Evolutionary conservation across 192 early-diverging fungal genomes (phyloP).

Genomic region (Backusella circina): DNA sequence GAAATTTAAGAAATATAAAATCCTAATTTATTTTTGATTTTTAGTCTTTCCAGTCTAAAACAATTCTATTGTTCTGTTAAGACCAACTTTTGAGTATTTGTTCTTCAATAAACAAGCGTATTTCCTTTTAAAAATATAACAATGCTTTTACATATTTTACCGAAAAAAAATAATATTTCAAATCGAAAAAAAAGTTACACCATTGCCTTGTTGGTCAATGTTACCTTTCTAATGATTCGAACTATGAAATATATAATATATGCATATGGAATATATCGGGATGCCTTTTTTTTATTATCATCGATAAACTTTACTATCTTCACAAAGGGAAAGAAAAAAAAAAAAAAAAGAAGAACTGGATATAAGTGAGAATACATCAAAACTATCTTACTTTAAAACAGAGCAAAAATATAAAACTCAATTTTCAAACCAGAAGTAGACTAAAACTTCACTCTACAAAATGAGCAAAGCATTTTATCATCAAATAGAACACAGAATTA

Average conservation of each 20-base stretch:
- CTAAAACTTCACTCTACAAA: no score
- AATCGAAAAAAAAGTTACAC: neutral
- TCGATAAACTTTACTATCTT: neutral
- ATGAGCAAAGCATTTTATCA: no score
- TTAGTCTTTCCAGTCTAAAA: neutral
- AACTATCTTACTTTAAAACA: no score
- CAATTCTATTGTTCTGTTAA: neutral
- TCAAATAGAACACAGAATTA: neutral
- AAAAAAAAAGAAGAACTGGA: no score
- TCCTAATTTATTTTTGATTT: neutral
- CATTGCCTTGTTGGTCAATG: no score
- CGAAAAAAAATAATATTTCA: neutral
- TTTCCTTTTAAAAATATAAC: neutral
- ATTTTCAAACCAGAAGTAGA: no score
- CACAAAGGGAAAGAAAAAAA: neutral
- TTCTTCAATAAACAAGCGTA: neutral
- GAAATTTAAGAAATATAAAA: neutral
- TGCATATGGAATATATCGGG: no score
- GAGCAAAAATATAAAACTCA: no score
- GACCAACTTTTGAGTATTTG: neutral
- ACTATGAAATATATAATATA: no score
- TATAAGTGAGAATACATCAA: no score
- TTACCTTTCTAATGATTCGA: no score
- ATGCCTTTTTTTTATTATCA: no score
- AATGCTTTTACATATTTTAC: neutral